Evolutionary conservation across 176 grass and related monocot species (phyloP).

Genomic region (Aegilops tauschii): DNA sequence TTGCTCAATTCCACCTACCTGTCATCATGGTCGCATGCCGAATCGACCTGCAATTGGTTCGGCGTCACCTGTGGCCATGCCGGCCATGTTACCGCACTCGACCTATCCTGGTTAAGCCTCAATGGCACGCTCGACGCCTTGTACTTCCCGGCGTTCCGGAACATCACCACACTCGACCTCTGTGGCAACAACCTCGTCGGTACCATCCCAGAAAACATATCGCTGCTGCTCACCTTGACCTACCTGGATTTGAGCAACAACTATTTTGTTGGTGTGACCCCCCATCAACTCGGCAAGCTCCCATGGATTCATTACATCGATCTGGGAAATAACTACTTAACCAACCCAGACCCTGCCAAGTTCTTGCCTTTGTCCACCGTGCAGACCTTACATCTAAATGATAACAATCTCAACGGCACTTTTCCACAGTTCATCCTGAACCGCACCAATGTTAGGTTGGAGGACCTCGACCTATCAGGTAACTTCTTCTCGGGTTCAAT

Average conservation of each 20-base stretch:
- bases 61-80: conserved; percentile 35
- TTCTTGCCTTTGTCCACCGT: not conserved
- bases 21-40: conserved; percentile 36
- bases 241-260: not conserved
- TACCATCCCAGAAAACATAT: conserved; percentile 39
- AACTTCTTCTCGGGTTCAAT: conserved; percentile 31
- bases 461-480: conserved; percentile 31
- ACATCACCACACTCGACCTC: conserved; percentile 35
- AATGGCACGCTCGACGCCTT: conserved; percentile 35
- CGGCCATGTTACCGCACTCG: conserved; percentile 22
- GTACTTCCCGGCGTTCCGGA: conserved; percentile 12
- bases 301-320: not conserved
- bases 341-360: not conserved
- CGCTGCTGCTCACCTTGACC: not conserved
- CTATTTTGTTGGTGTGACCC: not conserved
- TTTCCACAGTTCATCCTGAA: not conserved
- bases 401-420: not conserved
- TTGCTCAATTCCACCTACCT: not conserved
- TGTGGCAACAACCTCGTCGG: conserved; percentile 21
- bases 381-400: not conserved
- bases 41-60: conserved; percentile 38
- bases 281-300: not conserved
- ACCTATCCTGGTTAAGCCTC: not conserved
- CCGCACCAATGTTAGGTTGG: not conserved
- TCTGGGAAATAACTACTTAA: not conserved